These are phyloP conservation scores for Calophaca sinica DNA, from an alignment of 306 rosid species.

Conservation along the genomic window DNA sequence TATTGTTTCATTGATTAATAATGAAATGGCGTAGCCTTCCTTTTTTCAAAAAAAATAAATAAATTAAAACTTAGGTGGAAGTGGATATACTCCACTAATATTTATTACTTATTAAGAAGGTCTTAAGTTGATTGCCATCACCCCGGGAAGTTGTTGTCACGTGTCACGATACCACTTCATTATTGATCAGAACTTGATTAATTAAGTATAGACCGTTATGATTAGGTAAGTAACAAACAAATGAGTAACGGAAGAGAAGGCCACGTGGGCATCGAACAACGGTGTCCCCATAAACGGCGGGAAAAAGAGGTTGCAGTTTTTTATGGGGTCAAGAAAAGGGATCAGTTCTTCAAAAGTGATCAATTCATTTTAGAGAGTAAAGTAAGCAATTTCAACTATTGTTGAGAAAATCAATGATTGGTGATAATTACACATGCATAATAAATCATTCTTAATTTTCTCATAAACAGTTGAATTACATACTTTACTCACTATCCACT, in stretches of 20 bases:
- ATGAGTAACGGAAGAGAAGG: conserved; percentile 25
- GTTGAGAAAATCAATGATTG: too few species aligned
- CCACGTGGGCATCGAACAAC: conserved; percentile 40
- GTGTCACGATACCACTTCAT: not conserved
- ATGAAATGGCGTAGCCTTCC: too few species aligned
- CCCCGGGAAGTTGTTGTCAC: not conserved
- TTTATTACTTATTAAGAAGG: not conserved
- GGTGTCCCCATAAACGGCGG: conserved; percentile 29
- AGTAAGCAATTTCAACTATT: too few species aligned
- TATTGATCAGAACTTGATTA: conserved; percentile 1
- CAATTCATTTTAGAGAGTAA: too few species aligned
- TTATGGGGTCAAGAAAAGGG: too few species aligned
- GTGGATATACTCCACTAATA: not conserved
- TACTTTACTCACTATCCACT: too few species aligned
- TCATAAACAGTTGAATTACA: too few species aligned
- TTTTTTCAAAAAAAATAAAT: too few species aligned
- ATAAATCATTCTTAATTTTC: too few species aligned
- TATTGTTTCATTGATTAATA: too few species aligned
- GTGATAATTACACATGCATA: too few species aligned
- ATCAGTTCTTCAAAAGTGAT: too few species aligned
- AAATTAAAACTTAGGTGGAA: not conserved
- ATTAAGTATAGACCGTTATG: not conserved
- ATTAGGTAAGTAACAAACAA: conserved; percentile 10
- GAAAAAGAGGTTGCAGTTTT: not conserved
- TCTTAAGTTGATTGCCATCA: not conserved